Conservation (phyloP, 2,329 filamentous ascomycete species). For the Pyricularia pennisetigena region DNA sequence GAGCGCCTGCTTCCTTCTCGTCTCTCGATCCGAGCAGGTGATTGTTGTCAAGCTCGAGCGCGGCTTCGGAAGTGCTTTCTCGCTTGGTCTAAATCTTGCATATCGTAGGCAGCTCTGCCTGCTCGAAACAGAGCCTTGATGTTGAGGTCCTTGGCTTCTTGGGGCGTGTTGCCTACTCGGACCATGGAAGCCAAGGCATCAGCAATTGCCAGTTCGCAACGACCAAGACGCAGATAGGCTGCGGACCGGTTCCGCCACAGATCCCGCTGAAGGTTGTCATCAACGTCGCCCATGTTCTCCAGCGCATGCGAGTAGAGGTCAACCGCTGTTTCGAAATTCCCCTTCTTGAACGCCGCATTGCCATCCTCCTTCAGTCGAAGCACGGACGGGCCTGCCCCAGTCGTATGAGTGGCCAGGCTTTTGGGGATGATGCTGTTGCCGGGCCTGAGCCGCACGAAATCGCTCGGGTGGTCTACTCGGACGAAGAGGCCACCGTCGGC, state of each 20-base stretch:
- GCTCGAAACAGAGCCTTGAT: slow-evolving; percentile 9
- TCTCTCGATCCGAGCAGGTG: not conserved
- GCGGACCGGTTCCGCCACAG: not conserved
- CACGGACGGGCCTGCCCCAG: not conserved
- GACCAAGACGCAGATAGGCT: not conserved
- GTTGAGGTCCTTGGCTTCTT: not conserved
- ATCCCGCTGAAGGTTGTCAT: not conserved
- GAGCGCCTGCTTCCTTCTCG: not conserved
- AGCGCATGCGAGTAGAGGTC: not conserved
- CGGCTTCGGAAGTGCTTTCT: not conserved
- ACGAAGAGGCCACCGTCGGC: not conserved
- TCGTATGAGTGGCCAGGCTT: not conserved
- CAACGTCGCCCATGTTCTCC: not conserved
- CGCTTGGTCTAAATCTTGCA: slow-evolving; percentile 7
- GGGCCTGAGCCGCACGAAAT: not conserved
- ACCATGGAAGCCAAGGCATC: not conserved
- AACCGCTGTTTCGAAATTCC: not conserved
- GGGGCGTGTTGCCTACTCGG: not conserved
- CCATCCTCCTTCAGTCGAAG: not conserved
- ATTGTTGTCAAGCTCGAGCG: not conserved
- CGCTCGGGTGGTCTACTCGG: not conserved
- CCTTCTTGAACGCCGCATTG: not conserved
- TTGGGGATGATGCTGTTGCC: not conserved
- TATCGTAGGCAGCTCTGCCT: slow-evolving; percentile 8
- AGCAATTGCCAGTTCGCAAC: not conserved